A percentile compares a stretch with the other conserved stretches of the same genome.
These are phyloP conservation scores for Pugionium cornutum DNA, from an alignment of 345 rosid species.

Conservation along the genomic window DNA sequence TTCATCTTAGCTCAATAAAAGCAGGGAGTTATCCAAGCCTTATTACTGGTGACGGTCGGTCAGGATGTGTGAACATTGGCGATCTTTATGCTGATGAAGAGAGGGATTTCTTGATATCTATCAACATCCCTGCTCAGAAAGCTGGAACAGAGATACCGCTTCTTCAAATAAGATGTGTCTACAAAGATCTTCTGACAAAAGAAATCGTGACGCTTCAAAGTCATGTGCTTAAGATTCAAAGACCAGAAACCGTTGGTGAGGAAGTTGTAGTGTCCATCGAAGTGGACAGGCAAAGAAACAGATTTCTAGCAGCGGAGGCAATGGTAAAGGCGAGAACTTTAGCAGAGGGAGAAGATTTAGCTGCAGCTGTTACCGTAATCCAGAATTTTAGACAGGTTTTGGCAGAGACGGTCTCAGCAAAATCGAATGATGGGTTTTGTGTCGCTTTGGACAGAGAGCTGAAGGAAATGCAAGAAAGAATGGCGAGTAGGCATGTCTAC, in stretches of 20 bases:
- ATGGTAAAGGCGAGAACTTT: conserved; percentile 73
- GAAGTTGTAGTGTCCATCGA: conserved; percentile 63
- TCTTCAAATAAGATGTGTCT: conserved; percentile 72
- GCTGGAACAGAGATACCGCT: conserved; percentile 51
- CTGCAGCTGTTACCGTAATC: conserved; percentile 64
- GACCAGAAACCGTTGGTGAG: conserved; percentile 56
- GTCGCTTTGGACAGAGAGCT: conserved; percentile 84
- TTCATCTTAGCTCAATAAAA: conserved; percentile 61
- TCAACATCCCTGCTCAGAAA: conserved; percentile 66
- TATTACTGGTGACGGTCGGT: conserved; percentile 46
- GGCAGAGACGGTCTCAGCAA: conserved; percentile 67
- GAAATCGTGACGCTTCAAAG: conserved; percentile 57
- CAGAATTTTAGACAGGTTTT: conserved; percentile 58
- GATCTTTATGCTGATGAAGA: conserved; percentile 96
- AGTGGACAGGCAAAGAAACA: conserved; percentile 92
- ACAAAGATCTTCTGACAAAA: conserved; percentile 74
- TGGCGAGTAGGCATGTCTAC: conserved; percentile 89
- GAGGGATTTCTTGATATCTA: conserved; percentile 79
- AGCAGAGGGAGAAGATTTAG: conserved; percentile 84
- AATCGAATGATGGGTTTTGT: conserved; percentile 70
- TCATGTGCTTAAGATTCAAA: conserved; percentile 55
- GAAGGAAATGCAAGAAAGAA: conserved; percentile 95
- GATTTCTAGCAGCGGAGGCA: conserved; percentile 86
- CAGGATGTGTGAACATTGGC: conserved; percentile 71
- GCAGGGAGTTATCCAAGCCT: conserved; percentile 77